Conservation (phyloP, 257 asterid species). For the Petunia axillaris region DNA sequence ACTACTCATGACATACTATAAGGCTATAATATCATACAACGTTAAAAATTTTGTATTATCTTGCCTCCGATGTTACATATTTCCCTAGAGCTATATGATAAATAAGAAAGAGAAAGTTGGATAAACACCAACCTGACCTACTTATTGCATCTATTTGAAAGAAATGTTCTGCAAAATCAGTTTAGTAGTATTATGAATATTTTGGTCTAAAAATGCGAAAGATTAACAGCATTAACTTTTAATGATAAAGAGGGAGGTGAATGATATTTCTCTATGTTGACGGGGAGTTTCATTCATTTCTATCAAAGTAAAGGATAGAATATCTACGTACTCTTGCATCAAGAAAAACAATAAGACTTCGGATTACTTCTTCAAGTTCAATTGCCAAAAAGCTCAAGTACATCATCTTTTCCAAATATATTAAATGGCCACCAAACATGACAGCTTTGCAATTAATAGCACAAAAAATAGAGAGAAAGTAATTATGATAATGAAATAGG, state of each 20-base stretch:
- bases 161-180: background rate
- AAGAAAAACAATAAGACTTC: background rate
- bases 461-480: constrained; percentile 11
- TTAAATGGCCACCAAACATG: constrained; percentile 48
- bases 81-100: background rate
- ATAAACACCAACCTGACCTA: background rate
- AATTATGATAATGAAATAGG: constrained; percentile 11
- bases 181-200: background rate
- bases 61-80: background rate
- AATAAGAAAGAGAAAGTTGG: background rate
- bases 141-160: background rate
- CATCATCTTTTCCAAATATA: background rate
- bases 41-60: background rate
- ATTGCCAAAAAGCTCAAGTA: background rate
- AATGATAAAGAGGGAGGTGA: background rate
- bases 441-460: constrained; percentile 32
- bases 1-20: background rate
- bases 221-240: background rate
- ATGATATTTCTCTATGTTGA: background rate
- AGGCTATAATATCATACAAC: background rate
- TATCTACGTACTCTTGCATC: background rate
- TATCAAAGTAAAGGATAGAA: background rate
- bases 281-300: background rate
- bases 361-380: background rate
- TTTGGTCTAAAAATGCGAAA: background rate